Percentiles rank a stretch among this genome's conserved stretches.
phyloP scores from a whole-genome alignment of 2,329 filamentous ascomycete species.

The Penicillium aurantiogriseum region DNA sequence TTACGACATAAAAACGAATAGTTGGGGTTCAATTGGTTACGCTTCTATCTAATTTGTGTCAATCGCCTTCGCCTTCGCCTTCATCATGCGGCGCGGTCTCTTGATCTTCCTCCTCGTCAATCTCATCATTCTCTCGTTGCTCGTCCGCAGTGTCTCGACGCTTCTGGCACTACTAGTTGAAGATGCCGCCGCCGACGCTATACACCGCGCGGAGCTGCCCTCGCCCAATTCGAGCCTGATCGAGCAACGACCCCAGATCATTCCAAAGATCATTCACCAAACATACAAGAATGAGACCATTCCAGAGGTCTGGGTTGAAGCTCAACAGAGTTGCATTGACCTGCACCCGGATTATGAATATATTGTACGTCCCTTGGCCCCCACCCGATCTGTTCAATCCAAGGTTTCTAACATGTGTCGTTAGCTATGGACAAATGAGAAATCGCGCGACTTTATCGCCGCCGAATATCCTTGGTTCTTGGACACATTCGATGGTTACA shows the following conservation, averaged over 20 bases:
- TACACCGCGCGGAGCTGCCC: conserved; percentile 64
- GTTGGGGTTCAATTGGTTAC: background rate
- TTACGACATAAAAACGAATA: background rate
- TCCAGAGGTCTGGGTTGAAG: conserved; percentile 63
- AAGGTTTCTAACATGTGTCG: conserved; percentile 19
- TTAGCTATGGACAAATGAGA: conserved; percentile 73
- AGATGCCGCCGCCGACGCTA: conserved; percentile 65
- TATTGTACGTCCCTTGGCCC: conserved; percentile 52
- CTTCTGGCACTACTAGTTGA: conserved; percentile 68
- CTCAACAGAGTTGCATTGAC: conserved; percentile 65
- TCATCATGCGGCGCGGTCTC: conserved; percentile 59
- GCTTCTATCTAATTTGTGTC: background rate
- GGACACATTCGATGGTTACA: conserved; percentile 70
- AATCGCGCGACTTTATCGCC: conserved; percentile 68
- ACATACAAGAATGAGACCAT: conserved; percentile 71
- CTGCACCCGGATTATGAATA: conserved; percentile 72
- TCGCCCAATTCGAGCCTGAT: conserved; percentile 61
- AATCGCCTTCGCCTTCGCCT: conserved; percentile 6
- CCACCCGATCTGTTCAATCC: background rate
- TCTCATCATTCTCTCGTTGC: conserved; percentile 60
- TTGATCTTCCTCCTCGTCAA: conserved; percentile 65
- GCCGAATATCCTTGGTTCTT: conserved; percentile 76
- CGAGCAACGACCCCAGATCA: conserved; percentile 58
- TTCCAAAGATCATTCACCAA: conserved; percentile 76
- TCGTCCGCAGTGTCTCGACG: conserved; percentile 68